These are phyloP conservation scores for Solanum tarijense DNA, from an alignment of 257 asterid genomes.

Conservation along the genomic window DNA sequence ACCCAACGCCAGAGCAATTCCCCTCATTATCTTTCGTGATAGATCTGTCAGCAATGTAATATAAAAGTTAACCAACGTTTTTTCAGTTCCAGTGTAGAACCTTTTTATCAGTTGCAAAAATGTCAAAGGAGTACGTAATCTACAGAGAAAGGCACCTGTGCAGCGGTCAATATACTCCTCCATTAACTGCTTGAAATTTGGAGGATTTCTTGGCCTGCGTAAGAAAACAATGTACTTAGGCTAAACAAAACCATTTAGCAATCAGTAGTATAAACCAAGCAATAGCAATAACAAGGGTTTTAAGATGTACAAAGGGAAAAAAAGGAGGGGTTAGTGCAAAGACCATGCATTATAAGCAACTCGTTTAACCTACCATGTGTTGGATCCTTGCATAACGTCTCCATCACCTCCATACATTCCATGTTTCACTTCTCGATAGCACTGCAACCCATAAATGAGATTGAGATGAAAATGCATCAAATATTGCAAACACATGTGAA, in stretches of 20 bases:
- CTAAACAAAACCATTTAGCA: not conserved
- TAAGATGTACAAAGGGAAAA: not conserved
- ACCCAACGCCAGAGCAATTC: constrained; percentile 62
- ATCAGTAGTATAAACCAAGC: not conserved
- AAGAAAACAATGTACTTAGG: not conserved
- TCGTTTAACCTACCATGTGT: constrained; percentile 41
- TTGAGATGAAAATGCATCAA: not conserved
- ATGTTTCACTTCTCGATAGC: constrained; percentile 57
- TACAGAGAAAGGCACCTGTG: constrained; percentile 41
- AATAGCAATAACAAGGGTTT: not conserved
- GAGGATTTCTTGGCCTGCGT: constrained; percentile 74
- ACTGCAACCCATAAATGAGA: constrained; percentile 31
- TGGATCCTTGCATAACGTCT: constrained; percentile 56
- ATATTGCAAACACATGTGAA: too few relatives aligned
- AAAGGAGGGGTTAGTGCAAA: not conserved
- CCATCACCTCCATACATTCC: constrained; percentile 83
- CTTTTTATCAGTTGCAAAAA: not conserved
- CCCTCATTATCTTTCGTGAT: constrained; percentile 81
- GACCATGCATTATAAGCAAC: not conserved
- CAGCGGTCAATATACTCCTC: constrained; percentile 70
- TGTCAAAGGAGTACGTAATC: not conserved
- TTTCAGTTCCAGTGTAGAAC: not conserved
- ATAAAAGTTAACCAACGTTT: not conserved
- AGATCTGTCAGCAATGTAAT: constrained; percentile 36
- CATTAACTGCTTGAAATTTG: constrained; percentile 38